Evolutionary conservation across 768 basidiomycete genomes (phyloP).

Genomic region (Wakefieldia striispora): DNA sequence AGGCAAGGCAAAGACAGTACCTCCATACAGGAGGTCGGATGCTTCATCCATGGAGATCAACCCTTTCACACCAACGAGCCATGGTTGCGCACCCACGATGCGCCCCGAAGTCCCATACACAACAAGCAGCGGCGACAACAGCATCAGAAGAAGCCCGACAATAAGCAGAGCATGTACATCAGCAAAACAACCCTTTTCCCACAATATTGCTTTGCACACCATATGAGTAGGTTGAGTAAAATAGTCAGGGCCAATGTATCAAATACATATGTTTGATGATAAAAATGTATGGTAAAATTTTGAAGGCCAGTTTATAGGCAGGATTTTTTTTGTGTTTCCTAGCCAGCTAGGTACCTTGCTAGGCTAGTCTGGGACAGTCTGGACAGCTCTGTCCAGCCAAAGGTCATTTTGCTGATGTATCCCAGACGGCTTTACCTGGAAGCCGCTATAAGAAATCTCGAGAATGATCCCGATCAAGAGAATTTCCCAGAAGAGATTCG

Average conservation of each 20-base stretch:
- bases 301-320: no score
- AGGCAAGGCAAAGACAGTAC: conserved; percentile 4
- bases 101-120: conserved; percentile 19
- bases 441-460: neutral
- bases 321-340: no score
- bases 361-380: no score
- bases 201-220: no score
- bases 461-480: neutral
- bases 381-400: no score
- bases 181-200: no score
- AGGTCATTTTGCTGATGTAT: no score
- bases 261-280: no score
- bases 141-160: conserved; percentile 9
- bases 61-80: conserved; percentile 26
- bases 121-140: conserved; percentile 7
- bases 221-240: no score
- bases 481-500: conserved; percentile 5
- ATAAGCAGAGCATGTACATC: neutral
- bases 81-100: conserved; percentile 16
- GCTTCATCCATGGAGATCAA: conserved; percentile 23
- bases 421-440: neutral
- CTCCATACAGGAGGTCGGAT: conserved; percentile 14
- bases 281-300: no score
- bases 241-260: no score
- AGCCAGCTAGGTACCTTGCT: no score